These are phyloP conservation scores for Kuraishia hungarica DNA, from an alignment of 805 yeast species.

Conservation along the genomic window DNA sequence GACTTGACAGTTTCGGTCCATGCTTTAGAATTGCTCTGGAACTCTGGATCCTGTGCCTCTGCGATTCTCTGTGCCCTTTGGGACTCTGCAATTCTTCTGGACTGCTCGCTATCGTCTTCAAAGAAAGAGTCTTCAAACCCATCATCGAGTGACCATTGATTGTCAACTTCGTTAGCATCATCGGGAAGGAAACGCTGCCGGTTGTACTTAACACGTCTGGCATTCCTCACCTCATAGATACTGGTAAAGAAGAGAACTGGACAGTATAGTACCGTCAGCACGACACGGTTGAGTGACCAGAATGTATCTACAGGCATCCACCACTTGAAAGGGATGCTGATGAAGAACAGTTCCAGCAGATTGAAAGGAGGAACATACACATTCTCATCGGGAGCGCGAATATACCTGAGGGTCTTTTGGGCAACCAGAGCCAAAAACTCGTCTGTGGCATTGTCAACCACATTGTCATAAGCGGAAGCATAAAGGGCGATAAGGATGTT, in stretches of 20 bases:
- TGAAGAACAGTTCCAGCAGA: slow-evolving; percentile 50
- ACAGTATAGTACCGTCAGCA: slow-evolving; percentile 60
- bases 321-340: slow-evolving; percentile 34
- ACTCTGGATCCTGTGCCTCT: slow-evolving; percentile 62
- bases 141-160: slow-evolving; percentile 79
- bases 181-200: slow-evolving; percentile 55
- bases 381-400: slow-evolving; percentile 82
- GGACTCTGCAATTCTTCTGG: slow-evolving; percentile 24
- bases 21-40: slow-evolving; percentile 35
- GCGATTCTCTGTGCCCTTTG: slow-evolving; percentile 49
- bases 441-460: slow-evolving; percentile 74
- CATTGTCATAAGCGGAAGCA: slow-evolving; percentile 75
- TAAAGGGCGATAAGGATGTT: slow-evolving; percentile 80
- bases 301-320: slow-evolving; percentile 23
- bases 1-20: slow-evolving; percentile 45
- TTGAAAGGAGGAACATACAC: slow-evolving; percentile 84
- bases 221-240: slow-evolving; percentile 53
- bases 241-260: slow-evolving; percentile 61
- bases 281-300: slow-evolving; percentile 34
- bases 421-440: slow-evolving; percentile 83
- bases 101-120: slow-evolving; percentile 21
- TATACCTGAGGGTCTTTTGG: slow-evolving; percentile 72
- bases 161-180: slow-evolving; percentile 71
- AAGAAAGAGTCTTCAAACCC: slow-evolving; percentile 45
- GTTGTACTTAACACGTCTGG: slow-evolving; percentile 66